These are phyloP conservation scores for Stereocaulon alpinum DNA, from an alignment of 495 filamentous ascomycete genomes.

Conservation along the genomic window DNA sequence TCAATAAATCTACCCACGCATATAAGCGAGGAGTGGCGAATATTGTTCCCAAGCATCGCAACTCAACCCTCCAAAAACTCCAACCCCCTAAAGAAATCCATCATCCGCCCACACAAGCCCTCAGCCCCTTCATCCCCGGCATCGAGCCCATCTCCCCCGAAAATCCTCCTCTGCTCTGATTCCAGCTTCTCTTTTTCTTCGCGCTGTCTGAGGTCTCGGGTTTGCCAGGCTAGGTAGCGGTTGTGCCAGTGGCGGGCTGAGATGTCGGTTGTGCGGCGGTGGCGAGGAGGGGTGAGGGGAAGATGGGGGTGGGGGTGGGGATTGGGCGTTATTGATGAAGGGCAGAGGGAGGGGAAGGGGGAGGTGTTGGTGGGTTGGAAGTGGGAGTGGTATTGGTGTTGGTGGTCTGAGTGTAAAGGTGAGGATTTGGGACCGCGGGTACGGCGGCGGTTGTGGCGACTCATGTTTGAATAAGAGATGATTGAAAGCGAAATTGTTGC, in stretches of 20 bases:
- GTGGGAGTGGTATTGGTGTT: not conserved
- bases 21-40: too few relatives aligned
- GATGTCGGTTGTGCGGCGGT: slow-evolving; percentile 8
- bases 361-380: slow-evolving; percentile 5
- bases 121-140: slow-evolving; percentile 15
- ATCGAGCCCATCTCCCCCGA: slow-evolving; percentile 18
- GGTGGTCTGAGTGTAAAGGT: not conserved
- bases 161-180: slow-evolving; percentile 19
- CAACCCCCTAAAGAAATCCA: slow-evolving; percentile 21
- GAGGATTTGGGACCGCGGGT: slow-evolving; percentile 9
- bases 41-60: too few relatives aligned
- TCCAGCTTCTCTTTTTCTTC: slow-evolving; percentile 17
- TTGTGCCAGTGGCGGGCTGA: slow-evolving; percentile 21
- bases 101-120: slow-evolving; percentile 19
- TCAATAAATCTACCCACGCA: too few relatives aligned
- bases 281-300: not conserved
- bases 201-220: slow-evolving; percentile 13
- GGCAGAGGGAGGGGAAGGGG: not conserved
- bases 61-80: slow-evolving; percentile 17
- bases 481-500: too few relatives aligned
- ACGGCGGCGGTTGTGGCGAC: slow-evolving; percentile 21
- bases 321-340: not conserved
- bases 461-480: slow-evolving; percentile 13
- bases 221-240: slow-evolving; percentile 15
- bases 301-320: not conserved